Base-by-base conservation (phyloP, 1,284 basidiomycete genomes). In the Papiliotrema flavescens region DNA sequence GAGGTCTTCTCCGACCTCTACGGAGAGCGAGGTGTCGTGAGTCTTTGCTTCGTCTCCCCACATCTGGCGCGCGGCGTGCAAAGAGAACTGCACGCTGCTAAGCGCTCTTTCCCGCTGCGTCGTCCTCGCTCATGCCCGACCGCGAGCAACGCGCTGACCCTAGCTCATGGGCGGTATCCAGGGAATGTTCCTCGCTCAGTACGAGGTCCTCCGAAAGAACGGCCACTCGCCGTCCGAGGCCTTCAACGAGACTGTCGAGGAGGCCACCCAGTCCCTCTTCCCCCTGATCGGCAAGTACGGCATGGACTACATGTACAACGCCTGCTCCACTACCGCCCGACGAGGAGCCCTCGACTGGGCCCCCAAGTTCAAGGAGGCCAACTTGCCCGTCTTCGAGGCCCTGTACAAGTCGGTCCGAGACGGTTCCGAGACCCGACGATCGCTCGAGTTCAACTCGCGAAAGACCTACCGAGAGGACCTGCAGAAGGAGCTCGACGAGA, bases 261-360 rank as follows among this genome's bases (percentile, higher is more conserved):
- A 98, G 81, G 96, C 96, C 19, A 97, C 96, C 49, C 93, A 98
- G 78, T 97, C 93, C 53, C 86, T 99, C 65, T 98, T 92, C 83
- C 95, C 96, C 58, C 80, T 99, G 73, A 92, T 99, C 69, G 95
- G 94, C 69, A 85, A 88, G 74, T 88, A 96, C 77, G 91, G 90
- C 63, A 97, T 97, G 96, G 95, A 98, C 81, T 97, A 98, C 86
- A 98, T 98, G 95, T 98, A 87, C 84, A 88, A 88, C 73, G 93
- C 94, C 46, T 98, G 96, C 83, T 98, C 96, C 39, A 98, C 95
- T 64, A 98, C 96, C 51, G 96, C 96, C 55, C 93, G 95, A 69
- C 93, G 95, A 63, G 96, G 95, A 73, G 94, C 94, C 45, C 88
- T 96, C 61, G 96, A 98, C 83, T 98, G 96, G 96, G 94, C 95